Conservation (phyloP, 208 protist genomes). For the Leishmania mexicana region DNA sequence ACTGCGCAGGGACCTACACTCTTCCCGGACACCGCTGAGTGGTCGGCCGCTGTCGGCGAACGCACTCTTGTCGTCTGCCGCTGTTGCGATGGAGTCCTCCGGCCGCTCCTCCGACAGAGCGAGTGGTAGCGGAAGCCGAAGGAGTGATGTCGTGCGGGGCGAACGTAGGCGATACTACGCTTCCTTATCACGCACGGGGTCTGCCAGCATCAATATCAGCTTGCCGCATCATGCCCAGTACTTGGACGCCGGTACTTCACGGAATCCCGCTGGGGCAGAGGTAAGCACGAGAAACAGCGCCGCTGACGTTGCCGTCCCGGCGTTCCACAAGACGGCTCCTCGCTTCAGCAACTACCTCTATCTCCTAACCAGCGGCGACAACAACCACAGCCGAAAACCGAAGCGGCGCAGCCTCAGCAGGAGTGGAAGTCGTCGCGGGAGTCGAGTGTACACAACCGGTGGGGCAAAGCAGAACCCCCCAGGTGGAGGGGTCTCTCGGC, state of each 20-base stretch:
- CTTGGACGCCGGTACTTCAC: slow-evolving; percentile 8
- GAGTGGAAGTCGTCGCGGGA: not conserved
- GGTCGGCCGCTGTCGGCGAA: slow-evolving; percentile 1
- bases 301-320: not conserved
- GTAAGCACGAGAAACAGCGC: not conserved
- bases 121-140: not conserved
- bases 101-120: slow-evolving; percentile 1
- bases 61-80: not conserved
- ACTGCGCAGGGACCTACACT: not conserved
- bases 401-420: slow-evolving; percentile 10
- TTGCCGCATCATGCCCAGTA: slow-evolving; percentile 15
- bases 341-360: slow-evolving; percentile 11
- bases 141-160: not conserved
- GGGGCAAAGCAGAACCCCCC: not conserved
- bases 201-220: not conserved
- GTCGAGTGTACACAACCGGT: slow-evolving; percentile 10
- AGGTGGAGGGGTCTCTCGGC: not conserved
- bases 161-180: slow-evolving; percentile 11
- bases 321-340: not conserved
- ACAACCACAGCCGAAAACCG: not conserved
- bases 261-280: not conserved
- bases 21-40: not conserved
- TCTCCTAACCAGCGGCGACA: slow-evolving; percentile 4
- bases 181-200: not conserved
- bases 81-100: not conserved